Evolutionary conservation across 352 stramenopile genomes (phyloP).

Genomic region (Plasmopara muralis): DNA sequence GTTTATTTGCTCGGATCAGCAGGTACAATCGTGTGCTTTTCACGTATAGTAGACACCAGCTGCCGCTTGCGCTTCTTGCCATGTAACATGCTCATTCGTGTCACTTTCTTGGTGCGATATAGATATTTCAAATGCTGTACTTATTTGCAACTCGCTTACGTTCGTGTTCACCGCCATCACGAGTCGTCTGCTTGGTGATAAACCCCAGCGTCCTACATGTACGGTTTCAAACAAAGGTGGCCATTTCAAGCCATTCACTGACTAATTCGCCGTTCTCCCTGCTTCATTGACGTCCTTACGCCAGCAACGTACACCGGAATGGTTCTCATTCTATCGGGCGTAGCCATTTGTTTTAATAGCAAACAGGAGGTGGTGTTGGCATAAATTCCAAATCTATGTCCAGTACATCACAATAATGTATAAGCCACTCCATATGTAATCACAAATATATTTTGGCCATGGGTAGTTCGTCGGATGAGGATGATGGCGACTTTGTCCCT

Average conservation of each 20-base stretch:
- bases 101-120: not conserved
- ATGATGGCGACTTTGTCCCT: conserved; percentile 66
- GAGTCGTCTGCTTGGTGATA: conserved; percentile 67
- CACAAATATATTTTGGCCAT: conserved; percentile 17
- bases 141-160: conserved; percentile 85
- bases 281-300: not conserved
- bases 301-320: conserved; percentile 59
- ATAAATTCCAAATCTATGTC: not conserved
- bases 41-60: not conserved
- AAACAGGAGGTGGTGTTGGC: conserved; percentile 17
- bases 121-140: conserved; percentile 83
- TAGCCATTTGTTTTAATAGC: conserved; percentile 64
- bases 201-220: conserved; percentile 61
- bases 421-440: not conserved
- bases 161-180: conserved; percentile 86
- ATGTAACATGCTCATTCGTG: no score
- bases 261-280: not conserved
- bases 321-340: conserved; percentile 50
- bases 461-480: conserved; percentile 51
- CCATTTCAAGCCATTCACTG: not conserved
- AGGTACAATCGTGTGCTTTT: conserved; percentile 22
- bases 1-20: conserved; percentile 71
- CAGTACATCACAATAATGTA: not conserved
- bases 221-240: conserved; percentile 12
- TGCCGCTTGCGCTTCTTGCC: not conserved